Evolutionary conservation across 1,284 basidiomycete genomes (phyloP), one percentile per base, ranked within the genome.

Genomic region (Malassezia arunalokei): DNA sequence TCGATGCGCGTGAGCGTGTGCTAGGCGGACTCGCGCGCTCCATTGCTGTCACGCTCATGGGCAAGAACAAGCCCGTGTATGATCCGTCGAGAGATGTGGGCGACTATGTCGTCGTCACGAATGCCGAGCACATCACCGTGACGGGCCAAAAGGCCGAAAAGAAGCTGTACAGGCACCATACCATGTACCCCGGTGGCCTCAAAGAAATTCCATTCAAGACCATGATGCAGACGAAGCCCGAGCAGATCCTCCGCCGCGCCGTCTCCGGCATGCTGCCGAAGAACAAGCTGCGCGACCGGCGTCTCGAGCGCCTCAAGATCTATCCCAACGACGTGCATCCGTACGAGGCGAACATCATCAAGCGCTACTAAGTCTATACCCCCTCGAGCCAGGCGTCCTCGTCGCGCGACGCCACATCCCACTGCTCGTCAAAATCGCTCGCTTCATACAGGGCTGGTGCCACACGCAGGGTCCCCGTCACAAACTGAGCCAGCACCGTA

Each of bases 61-160:
- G 94, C 73, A 98, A 98, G 77, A 88, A 98, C 76, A 99, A 98
- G 74, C 92, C 94, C 15, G 87, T 94, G 46, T 96, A 88, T 66
- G 88, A 96, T 75, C 88, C 87, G 20, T 80, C 66, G 24, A 54
- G 59, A 29, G 70, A 73, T 41, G 49, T 58, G 1, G 70, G 94
- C 30, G 94, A 98, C 81, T 98, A 96, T 75, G 90, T 98, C 30
- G 82, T 96, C 20, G 89, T 99, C 8, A 94, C 89, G 17, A 86
- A 98, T 72, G 86, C 89, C 3, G 78, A 81, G 51, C 80, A 84
- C 28, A 80, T 98, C 53, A 82, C 83, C 65, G 85, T 96, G 40
- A 89, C 92, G 0, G 94, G 94, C 24, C 81, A 82, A 65, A 98
- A 96, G 76, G 80, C 81, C 8, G 80, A 87, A 54, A 88, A 96